phyloP scores from a whole-genome alignment of 169 alveolate species.

The Babesia bovis region DNA sequence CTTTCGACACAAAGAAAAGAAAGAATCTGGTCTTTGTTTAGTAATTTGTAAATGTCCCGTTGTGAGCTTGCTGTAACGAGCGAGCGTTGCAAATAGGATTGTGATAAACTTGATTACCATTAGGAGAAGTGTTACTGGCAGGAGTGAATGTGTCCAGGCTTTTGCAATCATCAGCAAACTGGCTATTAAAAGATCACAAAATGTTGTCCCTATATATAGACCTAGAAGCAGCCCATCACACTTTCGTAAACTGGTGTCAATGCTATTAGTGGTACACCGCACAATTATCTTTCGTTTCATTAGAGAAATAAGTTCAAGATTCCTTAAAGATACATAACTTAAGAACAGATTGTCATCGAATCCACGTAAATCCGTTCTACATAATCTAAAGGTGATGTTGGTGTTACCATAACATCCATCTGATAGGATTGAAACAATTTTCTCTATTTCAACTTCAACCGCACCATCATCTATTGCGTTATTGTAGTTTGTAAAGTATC shows the following conservation, averaged over 20 bases:
- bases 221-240: not conserved
- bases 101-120: not conserved
- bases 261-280: not conserved
- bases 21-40: not conserved
- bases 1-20: not conserved
- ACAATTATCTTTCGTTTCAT: conserved; percentile 4
- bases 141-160: not conserved
- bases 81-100: not conserved
- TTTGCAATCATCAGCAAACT: not conserved
- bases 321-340: not conserved
- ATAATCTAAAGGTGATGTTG: not conserved
- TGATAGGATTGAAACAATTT: conserved; percentile 11
- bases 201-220: not conserved
- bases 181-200: not conserved
- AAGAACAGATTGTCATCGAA: conserved; percentile 3
- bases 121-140: not conserved
- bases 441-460: not conserved
- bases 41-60: no score
- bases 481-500: no score
- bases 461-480: not conserved
- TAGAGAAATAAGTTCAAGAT: conserved; percentile 10
- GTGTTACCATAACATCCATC: not conserved
- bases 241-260: not conserved
- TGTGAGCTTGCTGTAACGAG: not conserved
- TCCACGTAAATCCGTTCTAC: not conserved